Evolutionary conservation across 352 stramenopile genomes (phyloP), one percentile per base, ranked within the genome.

Genomic region (Plasmopara viticola): DNA sequence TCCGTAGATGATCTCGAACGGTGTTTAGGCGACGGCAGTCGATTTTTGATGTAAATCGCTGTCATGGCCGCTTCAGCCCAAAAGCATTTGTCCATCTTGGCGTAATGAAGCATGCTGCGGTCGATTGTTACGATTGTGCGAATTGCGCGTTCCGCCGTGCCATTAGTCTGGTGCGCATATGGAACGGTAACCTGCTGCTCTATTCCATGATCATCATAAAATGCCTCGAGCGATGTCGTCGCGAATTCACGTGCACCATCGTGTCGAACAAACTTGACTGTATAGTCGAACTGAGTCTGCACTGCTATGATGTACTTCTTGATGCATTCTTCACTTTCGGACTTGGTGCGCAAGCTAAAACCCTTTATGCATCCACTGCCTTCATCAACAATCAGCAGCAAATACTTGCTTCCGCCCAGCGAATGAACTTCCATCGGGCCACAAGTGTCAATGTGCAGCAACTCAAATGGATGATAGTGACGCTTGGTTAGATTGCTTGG

Each of bases 81-180:
- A 50, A 28, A 25, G 20, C 20, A 25, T 3, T 25, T 25, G 20
- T 25, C 20, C 1, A 25, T 1, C 3, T 25, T 25, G 1, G 20
- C 20, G 3, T 25, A 25, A 3, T 25, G 20, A 3, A 25, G 20
- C 3, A 25, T 3, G 20, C 34, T 52, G 30, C 41, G 41, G 6
- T 48, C 13, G 58, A 55, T 4, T 44, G 47, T 5, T 59, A 20
- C 20, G 1, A 60, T 60, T 14, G 44, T 59, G 12, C 51, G 31
- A 15, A 39, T 54, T 6, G 50, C 51, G 0, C 44, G 37, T 17
- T 64, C 57, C 6, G 56, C 41, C 0, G 53, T 60, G 5, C 25
- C 53, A 28, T 55, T 60, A 0, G 44, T 60, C 35, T 60, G 35
- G 17, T 55, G 44, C 34, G 45, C 53, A 15, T 60, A 60, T 25